These are phyloP conservation scores for Cercospora zeae-maydis DNA, from an alignment of 2,329 filamentous ascomycete species.

Conservation along the genomic window DNA sequence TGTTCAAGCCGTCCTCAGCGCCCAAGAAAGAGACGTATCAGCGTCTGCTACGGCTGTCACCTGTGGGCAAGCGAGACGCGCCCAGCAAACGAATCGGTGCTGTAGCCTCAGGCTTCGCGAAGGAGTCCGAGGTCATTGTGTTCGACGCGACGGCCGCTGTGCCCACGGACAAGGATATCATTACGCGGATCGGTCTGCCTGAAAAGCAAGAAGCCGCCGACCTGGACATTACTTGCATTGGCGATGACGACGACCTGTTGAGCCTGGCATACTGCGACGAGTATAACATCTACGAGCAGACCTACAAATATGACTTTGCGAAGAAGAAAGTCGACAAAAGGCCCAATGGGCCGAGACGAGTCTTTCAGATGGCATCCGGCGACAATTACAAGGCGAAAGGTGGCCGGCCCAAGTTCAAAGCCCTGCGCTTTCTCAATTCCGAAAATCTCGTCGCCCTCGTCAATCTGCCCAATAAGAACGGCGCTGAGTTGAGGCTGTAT, in stretches of 20 bases:
- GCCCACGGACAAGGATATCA: conserved; percentile 51
- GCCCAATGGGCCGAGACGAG: conserved; percentile 43
- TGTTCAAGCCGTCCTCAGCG: conserved; percentile 48
- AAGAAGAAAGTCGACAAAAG: conserved; percentile 38
- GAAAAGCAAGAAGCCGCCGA: conserved; percentile 61
- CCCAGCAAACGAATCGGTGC: conserved; percentile 66
- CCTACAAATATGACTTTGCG: conserved; percentile 51
- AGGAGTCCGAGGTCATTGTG: conserved; percentile 70
- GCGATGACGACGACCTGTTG: conserved; percentile 59
- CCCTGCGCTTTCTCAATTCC: conserved; percentile 54
- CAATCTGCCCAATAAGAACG: conserved; percentile 53
- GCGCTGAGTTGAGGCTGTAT: conserved; percentile 55
- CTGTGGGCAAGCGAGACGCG: conserved; percentile 48
- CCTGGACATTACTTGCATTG: conserved; percentile 64
- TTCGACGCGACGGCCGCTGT: conserved; percentile 64
- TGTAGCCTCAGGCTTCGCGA: conserved; percentile 71
- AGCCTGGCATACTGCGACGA: conserved; percentile 76
- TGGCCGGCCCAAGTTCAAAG: conserved; percentile 52
- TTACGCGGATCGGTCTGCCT: conserved; percentile 51
- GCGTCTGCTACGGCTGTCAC: conserved; percentile 56
- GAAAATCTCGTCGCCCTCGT: conserved; percentile 53
- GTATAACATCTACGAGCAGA: conserved; percentile 67
- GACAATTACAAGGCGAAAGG: conserved; percentile 28
- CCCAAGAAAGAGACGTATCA: conserved; percentile 58
- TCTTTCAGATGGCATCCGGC: conserved; percentile 42